Percentiles rank a stretch among this genome's conserved stretches.
Evolutionary conservation across 805 yeast species (phyloP).

Genomic region (Grigorovia yakushimaensis): DNA sequence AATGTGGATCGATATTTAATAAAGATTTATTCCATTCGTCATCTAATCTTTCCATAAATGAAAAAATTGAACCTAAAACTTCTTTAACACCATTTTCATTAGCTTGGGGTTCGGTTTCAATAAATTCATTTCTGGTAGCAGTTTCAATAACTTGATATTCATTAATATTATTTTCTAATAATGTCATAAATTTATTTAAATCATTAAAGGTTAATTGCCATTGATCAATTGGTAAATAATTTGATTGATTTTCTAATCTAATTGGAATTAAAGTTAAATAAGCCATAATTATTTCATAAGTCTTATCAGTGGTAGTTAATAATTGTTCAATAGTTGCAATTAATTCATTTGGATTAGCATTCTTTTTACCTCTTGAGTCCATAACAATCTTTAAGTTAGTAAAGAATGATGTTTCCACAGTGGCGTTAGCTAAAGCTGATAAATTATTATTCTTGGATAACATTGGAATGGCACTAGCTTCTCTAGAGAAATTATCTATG

Average conservation of each 20-base stretch:
- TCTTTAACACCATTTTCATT: slow-evolving; percentile 55
- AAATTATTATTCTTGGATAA: slow-evolving; percentile 24
- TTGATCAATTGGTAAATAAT: slow-evolving; percentile 66
- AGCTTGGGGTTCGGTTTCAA: slow-evolving; percentile 63
- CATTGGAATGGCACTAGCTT: slow-evolving; percentile 12
- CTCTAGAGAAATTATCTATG: slow-evolving; percentile 14
- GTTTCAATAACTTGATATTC: slow-evolving; percentile 66
- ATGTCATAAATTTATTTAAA: slow-evolving; percentile 48
- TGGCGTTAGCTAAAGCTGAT: slow-evolving; percentile 19
- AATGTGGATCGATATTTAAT: slow-evolving; percentile 87
- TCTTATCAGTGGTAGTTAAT: slow-evolving; percentile 35
- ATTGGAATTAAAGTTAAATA: slow-evolving; percentile 77
- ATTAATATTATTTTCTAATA: slow-evolving; percentile 53
- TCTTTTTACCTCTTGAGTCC: slow-evolving; percentile 93
- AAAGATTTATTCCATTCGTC: slow-evolving; percentile 87
- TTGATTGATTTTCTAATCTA: slow-evolving; percentile 69
- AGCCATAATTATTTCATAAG: slow-evolving; percentile 68
- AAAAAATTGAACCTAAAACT: slow-evolving; percentile 74
- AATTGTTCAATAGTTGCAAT: slow-evolving; percentile 59
- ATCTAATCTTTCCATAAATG: slow-evolving; percentile 86
- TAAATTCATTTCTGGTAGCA: slow-evolving; percentile 61
- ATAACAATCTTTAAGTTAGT: slow-evolving; percentile 60
- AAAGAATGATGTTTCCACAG: slow-evolving; percentile 47
- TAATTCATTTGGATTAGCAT: slow-evolving; percentile 76
- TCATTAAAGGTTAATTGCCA: slow-evolving; percentile 70